These are phyloP conservation scores for Ustilago shanxiensis DNA, from an alignment of 1,284 basidiomycete genomes.

Conservation along the genomic window DNA sequence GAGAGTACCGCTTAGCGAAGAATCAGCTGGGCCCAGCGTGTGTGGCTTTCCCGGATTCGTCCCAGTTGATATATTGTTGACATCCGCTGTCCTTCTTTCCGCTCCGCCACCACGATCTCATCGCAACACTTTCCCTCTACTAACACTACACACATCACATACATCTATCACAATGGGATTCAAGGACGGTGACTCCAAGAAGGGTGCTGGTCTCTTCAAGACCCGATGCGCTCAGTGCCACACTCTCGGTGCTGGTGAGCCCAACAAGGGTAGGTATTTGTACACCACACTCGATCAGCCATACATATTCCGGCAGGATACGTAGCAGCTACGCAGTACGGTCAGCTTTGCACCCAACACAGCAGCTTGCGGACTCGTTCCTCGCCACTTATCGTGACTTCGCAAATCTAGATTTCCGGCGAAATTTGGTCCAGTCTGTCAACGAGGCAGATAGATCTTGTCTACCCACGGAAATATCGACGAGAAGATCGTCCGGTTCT, in stretches of 20 bases:
- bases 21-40: not conserved
- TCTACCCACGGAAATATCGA: too few relatives aligned
- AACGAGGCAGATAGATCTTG: too few relatives aligned
- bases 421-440: too few relatives aligned
- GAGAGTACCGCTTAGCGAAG: conserved; percentile 7
- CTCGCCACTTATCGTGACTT: too few relatives aligned
- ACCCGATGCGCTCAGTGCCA: conserved; percentile 98
- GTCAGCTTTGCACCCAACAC: not conserved
- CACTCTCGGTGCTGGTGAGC: conserved; percentile 84
- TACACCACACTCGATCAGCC: not conserved
- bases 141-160: conserved; percentile 4
- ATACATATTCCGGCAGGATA: not conserved
- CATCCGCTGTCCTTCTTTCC: not conserved
- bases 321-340: not conserved
- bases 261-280: conserved; percentile 75
- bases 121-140: not conserved
- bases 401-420: too few relatives aligned
- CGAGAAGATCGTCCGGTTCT: too few relatives aligned
- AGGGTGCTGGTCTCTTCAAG: conserved; percentile 71
- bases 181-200: conserved; percentile 62
- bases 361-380: not conserved
- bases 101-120: conserved; percentile 14
- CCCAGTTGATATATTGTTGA: conserved; percentile 18
- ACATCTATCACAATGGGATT: conserved; percentile 54
- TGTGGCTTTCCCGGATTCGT: conserved; percentile 11